Evolutionary conservation across 805 yeast genomes (phyloP).

Genomic region (Alloascoidea africana): DNA sequence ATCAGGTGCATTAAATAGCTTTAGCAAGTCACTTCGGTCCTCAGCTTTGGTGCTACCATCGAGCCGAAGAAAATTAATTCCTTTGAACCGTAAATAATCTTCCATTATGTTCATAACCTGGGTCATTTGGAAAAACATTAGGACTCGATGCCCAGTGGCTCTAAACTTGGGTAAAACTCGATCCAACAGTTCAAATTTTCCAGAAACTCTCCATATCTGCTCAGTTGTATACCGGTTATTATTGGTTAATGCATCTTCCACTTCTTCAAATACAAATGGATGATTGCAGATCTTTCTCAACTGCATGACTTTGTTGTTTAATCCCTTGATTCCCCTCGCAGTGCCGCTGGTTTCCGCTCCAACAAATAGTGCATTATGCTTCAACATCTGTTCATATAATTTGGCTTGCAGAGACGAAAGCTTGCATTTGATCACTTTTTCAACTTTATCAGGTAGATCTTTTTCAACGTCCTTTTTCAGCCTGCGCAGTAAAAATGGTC

Average conservation of each 20-base stretch:
- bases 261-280: constrained; percentile 78
- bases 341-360: constrained; percentile 39
- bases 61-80: constrained; percentile 57
- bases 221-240: constrained; percentile 38
- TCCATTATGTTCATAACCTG: constrained; percentile 87
- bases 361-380: constrained; percentile 50
- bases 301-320: constrained; percentile 77
- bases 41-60: constrained; percentile 81
- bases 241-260: constrained; percentile 47
- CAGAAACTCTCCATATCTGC: constrained; percentile 60
- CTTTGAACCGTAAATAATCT: constrained; percentile 54
- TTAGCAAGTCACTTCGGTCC: constrained; percentile 64
- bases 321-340: constrained; percentile 56
- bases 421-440: constrained; percentile 68
- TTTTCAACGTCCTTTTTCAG: constrained; percentile 79
- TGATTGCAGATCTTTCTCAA: constrained; percentile 75
- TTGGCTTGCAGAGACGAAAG: constrained; percentile 56
- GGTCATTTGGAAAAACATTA: constrained; percentile 81
- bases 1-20: constrained; percentile 57
- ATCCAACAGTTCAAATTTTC: constrained; percentile 68
- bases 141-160: constrained; percentile 60
- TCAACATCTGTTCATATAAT: constrained; percentile 65
- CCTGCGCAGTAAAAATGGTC: constrained; percentile 76
- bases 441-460: constrained; percentile 74
- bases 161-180: constrained; percentile 63